Base-by-base conservation (phyloP, 805 yeast species). In the Barnettozyma vustinii region DNA sequence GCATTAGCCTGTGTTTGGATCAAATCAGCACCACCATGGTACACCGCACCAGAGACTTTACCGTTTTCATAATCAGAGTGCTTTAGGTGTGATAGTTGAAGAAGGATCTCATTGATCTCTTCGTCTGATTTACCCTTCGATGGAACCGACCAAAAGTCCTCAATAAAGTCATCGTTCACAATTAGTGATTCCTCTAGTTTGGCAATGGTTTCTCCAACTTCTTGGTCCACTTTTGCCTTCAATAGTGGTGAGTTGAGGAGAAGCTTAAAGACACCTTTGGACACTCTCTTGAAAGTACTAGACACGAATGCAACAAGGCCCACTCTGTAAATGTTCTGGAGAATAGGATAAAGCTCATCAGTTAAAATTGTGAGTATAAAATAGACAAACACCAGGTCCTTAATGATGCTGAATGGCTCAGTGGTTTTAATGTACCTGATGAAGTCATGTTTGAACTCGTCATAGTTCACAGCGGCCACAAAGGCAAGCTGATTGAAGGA, bases 31-130 rank as follows among this genome's bases (percentile, higher is more conserved):
- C 97, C 97, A 27, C 98, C 97, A 59, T 94, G 98, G 60, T 92
- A 92, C 10, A 92, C 97, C 0, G 97, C 98, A 6, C 99, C 99
- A 16, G 96, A 86, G 4, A 92, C 85, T 56, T 81, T 76, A 5
- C 99, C 99, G 39, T 74, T 72, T 61, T 83, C 76, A 97, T 97
- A 92, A 48, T 82, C 84, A 1, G 88, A 72, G 55, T 86, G 88
- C 48, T 81, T 76, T 55, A 90, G 60, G 0, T 60, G 51, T 35
- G 73, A 68, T 27, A 80, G 67, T 27, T 67, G 64, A 33, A 79
- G 76, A 50, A 94, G 67, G 50, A 82, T 80, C 0, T 58, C 58
- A 26, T 73, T 47, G 9, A 94, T 75, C 18, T 65, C 66, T 1
- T 62, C 65, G 15, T 74, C 70, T 2, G 75, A 35, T 45, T 86